These are phyloP conservation scores for Termitomyces bulborhizus DNA, from an alignment of 768 basidiomycete species.

Conservation along the genomic window DNA sequence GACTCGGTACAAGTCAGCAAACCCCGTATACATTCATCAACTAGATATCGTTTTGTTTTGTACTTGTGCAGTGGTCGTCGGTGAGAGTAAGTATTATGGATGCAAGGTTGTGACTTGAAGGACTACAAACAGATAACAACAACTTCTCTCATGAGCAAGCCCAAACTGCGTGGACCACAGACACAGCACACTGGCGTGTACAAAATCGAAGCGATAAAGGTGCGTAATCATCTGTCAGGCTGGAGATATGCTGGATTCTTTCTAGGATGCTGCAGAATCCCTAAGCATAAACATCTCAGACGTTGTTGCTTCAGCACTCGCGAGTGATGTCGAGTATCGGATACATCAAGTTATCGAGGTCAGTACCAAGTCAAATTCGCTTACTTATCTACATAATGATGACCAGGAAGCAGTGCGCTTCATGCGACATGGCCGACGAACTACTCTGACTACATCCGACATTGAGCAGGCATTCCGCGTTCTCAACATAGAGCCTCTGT, in stretches of 20 bases:
- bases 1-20: too few relatives aligned
- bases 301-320: slow-evolving; percentile 73
- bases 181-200: slow-evolving; percentile 54
- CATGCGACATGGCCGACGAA: slow-evolving; percentile 90
- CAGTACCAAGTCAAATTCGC: slow-evolving; percentile 9
- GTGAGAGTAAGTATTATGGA: too few relatives aligned
- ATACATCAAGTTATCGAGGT: slow-evolving; percentile 95
- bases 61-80: too few relatives aligned
- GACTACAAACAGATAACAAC: neutral
- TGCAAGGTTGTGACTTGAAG: too few relatives aligned
- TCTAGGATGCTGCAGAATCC: slow-evolving; percentile 87
- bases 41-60: too few relatives aligned
- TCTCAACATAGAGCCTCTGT: slow-evolving; percentile 94
- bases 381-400: slow-evolving; percentile 4
- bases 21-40: too few relatives aligned
- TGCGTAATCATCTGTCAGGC: slow-evolving; percentile 17
- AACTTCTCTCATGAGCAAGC: slow-evolving; percentile 30
- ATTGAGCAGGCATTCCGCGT: slow-evolving; percentile 92
- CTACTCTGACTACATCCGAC: slow-evolving; percentile 85
- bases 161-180: slow-evolving; percentile 41
- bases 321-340: slow-evolving; percentile 95
- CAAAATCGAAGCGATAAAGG: slow-evolving; percentile 60
- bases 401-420: slow-evolving; percentile 90
- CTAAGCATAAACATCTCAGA: slow-evolving; percentile 78
- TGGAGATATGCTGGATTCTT: neutral